Percentiles rank a stretch among this genome's conserved stretches.
These are phyloP conservation scores for Pseudocercospora macadamiae DNA, from an alignment of 2,329 filamentous ascomycete species.

Conservation along the genomic window DNA sequence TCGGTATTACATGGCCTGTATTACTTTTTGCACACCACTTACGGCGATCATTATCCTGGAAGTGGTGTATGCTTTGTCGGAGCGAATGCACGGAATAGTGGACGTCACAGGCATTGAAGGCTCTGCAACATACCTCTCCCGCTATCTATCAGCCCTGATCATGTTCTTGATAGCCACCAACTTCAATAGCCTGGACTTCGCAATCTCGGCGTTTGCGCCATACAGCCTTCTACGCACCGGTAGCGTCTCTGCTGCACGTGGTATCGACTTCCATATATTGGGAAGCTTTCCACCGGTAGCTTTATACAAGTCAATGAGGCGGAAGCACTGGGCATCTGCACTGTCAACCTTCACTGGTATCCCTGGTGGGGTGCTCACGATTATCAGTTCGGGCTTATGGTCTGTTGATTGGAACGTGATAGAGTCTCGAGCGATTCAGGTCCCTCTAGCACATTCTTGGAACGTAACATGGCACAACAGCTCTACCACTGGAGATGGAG, in stretches of 20 bases:
- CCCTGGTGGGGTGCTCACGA: slow-evolving; percentile 13
- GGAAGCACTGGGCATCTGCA: not conserved
- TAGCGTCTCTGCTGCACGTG: not conserved
- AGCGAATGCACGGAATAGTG: not conserved
- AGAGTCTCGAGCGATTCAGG: not conserved
- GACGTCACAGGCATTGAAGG: slow-evolving; percentile 9
- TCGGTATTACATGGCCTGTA: not conserved
- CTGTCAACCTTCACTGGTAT: slow-evolving; percentile 4
- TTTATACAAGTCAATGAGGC: slow-evolving; percentile 1
- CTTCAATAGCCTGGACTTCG: slow-evolving; percentile 13
- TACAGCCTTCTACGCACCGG: slow-evolving; percentile 7
- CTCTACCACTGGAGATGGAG: slow-evolving; percentile 1
- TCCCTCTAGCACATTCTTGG: slow-evolving; percentile 4
- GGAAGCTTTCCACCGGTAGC: slow-evolving; percentile 6
- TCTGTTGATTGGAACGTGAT: slow-evolving; percentile 8
- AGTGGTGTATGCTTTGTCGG: slow-evolving; percentile 2
- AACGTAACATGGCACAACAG: slow-evolving; percentile 11
- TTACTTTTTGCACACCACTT: slow-evolving; percentile 4
- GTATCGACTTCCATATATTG: slow-evolving; percentile 5
- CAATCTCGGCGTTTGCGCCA: slow-evolving; percentile 10
- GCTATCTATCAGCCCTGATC: slow-evolving; percentile 3
- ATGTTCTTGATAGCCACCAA: slow-evolving; percentile 7
- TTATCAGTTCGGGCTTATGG: slow-evolving; percentile 12
- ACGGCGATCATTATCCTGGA: slow-evolving; percentile 1
- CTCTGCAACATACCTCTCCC: slow-evolving; percentile 2